A percentile compares a stretch with the other conserved stretches of the same genome.
Conservation (phyloP, 208 protist species). For the Trypanosoma congolense region DNA sequence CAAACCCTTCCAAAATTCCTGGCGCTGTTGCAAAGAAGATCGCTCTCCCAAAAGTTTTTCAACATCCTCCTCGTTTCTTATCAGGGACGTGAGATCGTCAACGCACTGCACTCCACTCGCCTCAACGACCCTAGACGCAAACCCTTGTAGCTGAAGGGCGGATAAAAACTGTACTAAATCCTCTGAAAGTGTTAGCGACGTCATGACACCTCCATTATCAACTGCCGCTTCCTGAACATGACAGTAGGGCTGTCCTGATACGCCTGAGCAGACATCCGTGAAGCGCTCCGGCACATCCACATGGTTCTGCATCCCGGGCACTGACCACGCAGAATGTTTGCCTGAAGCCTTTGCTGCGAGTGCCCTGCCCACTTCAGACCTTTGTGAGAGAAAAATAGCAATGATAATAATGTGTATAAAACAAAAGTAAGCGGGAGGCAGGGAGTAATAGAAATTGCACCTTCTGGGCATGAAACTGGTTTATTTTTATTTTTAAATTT, state of each 20-base stretch:
- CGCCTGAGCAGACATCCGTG: no score
- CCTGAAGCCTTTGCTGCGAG: no score
- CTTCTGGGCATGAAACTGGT: no score
- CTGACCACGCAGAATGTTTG: no score
- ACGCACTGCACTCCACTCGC: conserved; percentile 33
- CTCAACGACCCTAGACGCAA: conserved; percentile 37
- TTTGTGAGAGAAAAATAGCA: background rate
- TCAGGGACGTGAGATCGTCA: conserved; percentile 31
- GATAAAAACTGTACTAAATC: conserved; percentile 76
- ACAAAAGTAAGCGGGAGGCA: conserved; percentile 2
- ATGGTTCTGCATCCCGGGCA: no score
- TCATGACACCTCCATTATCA: background rate
- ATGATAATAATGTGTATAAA: conserved; percentile 10
- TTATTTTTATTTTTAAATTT: no score
- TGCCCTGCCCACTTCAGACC: no score
- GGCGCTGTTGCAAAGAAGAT: conserved; percentile 56
- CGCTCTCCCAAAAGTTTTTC: conserved; percentile 41
- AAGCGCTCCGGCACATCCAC: no score
- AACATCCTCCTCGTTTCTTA: conserved; percentile 30
- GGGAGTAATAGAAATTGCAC: no score
- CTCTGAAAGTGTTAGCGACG: conserved; percentile 30
- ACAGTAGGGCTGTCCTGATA: background rate
- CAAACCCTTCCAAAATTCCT: conserved; percentile 53
- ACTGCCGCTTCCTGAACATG: no score
- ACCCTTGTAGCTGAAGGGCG: conserved; percentile 70